Base-by-base conservation (phyloP, 345 rosid genomes). In the Aquilaria sinensis region DNA sequence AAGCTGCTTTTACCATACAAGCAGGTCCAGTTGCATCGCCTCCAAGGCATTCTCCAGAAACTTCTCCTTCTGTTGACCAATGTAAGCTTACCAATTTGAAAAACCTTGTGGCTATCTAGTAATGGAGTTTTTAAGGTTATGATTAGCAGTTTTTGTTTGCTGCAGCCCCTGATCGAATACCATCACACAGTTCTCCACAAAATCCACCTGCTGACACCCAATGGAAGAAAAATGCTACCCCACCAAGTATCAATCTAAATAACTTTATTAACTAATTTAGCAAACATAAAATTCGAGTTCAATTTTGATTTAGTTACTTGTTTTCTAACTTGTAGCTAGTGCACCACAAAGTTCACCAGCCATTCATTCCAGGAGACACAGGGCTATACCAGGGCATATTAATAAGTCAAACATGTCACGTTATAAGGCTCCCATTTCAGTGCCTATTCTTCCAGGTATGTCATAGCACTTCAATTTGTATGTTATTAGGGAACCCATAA, bases 151-250 rank as follows among this genome's bases (percentile, higher is more conserved):
- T 41, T 66, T 12, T 50, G 10, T 57, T 37, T 7, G 50, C 23
- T 10, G 59, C 70, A 72, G 77, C 63, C 23, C 73, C 76, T 0
- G 71, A 66, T 51, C 31, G 64, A 12, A 61, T 67, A 4, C 68
- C 72, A 13, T 64, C 61, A 49, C 52, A 31, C 60, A 64, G 75
- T 51, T 57, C 60, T 30, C 71, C 80, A 53, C 75, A 70, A 58
- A 8, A 53, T 12, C 62, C 80, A 53, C 70, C 80, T 60, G 41
- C 51, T 58, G 49, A 53, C 30, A 63, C 68, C 71, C 78, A 80
- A 51, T 70, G 67, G 56, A 57, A 60, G 55, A 64, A 70, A 51
- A 71, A 61, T 68, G 57, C 14, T 53, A 51, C 29, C 2, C 63
- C 50, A 45, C 49, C 71, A 67, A 58, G 53, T 70, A 52, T 13